Evolutionary conservation across 495 filamentous ascomycete species (phyloP).

Genomic region (Penicillium parvum): DNA sequence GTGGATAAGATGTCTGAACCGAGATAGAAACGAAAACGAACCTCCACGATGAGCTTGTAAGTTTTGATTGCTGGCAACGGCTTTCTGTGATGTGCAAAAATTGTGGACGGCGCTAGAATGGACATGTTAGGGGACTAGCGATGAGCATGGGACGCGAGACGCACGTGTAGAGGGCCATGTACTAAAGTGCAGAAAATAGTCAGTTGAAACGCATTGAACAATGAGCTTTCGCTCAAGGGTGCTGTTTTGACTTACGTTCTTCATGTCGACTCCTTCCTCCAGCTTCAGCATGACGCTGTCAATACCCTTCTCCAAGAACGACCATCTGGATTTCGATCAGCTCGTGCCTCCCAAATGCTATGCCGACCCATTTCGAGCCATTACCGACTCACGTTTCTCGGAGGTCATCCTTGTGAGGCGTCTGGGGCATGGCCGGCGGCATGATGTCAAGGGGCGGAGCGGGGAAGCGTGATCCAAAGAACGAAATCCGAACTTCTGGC

Average conservation of each 20-base stretch:
- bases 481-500: constrained; percentile 1
- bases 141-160: constrained; percentile 28
- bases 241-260: constrained; percentile 70
- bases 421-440: constrained; percentile 36
- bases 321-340: constrained; percentile 60
- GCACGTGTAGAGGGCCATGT: constrained; percentile 97
- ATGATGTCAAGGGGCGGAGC: constrained; percentile 25
- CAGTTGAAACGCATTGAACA: background rate
- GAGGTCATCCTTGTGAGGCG: constrained; percentile 77
- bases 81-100: constrained; percentile 98
- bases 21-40: constrained; percentile 30
- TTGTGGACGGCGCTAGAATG: constrained; percentile 81
- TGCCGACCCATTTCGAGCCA: background rate
- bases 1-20: background rate
- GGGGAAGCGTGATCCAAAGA: background rate
- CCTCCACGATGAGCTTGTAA: constrained; percentile 71
- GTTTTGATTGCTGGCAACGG: constrained; percentile 53
- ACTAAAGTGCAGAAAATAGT: constrained; percentile 46
- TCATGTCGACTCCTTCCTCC: constrained; percentile 88
- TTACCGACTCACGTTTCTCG: constrained; percentile 64
- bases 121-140: constrained; percentile 19
- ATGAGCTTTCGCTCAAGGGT: no score
- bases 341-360: background rate
- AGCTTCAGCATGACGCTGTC: constrained; percentile 89
- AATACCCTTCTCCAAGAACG: constrained; percentile 80